A percentile compares a stretch with the other conserved stretches of the same genome.
These are phyloP conservation scores for Xylariaceae sp. DNA, from an alignment of 2,329 filamentous ascomycete genomes.

Conservation along the genomic window DNA sequence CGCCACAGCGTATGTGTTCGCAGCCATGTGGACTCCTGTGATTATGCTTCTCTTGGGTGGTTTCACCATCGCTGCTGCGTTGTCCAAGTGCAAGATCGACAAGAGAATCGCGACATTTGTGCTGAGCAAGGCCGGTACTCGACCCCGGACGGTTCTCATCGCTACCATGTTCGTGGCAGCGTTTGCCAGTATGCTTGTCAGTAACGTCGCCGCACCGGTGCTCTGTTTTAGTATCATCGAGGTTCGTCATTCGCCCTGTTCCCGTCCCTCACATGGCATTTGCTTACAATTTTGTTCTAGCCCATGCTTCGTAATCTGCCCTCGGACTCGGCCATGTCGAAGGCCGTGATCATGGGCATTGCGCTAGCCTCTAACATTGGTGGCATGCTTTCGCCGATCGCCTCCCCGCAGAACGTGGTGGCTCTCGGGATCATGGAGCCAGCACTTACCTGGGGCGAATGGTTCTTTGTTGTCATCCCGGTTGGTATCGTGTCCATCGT, in stretches of 20 bases:
- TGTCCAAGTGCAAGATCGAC: constrained; percentile 97
- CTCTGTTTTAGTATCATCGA: constrained; percentile 97
- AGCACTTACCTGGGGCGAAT: constrained; percentile 85
- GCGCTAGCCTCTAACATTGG: constrained; percentile 93
- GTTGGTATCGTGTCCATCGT: constrained; percentile 87
- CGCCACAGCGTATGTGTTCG: constrained; percentile 80
- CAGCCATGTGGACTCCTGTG: constrained; percentile 98
- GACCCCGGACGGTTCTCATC: constrained; percentile 82
- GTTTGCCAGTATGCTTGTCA: constrained; percentile 98
- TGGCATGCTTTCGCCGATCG: constrained; percentile 93
- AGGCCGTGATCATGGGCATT: constrained; percentile 91
- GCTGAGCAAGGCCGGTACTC: constrained; percentile 91
- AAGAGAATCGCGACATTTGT: constrained; percentile 96
- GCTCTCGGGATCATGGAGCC: constrained; percentile 94
- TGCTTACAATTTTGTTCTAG: constrained; percentile 34
- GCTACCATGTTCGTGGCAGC: constrained; percentile 98
- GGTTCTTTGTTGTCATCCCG: constrained; percentile 95
- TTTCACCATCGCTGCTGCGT: constrained; percentile 89
- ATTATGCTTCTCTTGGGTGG: constrained; percentile 97
- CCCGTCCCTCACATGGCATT: neutral
- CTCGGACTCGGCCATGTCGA: constrained; percentile 86
- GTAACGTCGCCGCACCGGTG: constrained; percentile 94
- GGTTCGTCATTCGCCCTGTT: constrained; percentile 41
- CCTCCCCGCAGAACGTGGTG: constrained; percentile 95
- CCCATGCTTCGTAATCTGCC: constrained; percentile 92